These are phyloP conservation scores for Apophysomyces variabilis DNA, from an alignment of 371 early-diverging fungal species.

Conservation along the genomic window DNA sequence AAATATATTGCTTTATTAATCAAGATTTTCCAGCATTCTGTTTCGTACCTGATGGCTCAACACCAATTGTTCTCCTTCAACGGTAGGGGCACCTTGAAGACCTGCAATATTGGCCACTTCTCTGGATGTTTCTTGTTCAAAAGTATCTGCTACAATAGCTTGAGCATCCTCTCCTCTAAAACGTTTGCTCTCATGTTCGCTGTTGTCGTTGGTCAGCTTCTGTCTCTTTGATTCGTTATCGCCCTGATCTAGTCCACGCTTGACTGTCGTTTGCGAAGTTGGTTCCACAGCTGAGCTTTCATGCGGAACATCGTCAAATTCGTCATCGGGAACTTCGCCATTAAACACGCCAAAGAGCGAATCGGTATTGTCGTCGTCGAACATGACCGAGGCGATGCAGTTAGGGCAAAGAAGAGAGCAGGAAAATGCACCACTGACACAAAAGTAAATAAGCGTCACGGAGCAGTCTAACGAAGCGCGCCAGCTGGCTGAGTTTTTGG, in stretches of 20 bases:
- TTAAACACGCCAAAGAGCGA: constrained; percentile 21
- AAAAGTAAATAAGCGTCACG: constrained; percentile 1
- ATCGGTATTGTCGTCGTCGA: constrained; percentile 28
- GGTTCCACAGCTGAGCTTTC: constrained; percentile 9
- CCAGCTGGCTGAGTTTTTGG: too few relatives aligned
- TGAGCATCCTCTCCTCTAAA: constrained; percentile 28
- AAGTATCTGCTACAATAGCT: constrained; percentile 75
- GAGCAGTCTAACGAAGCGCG: neutral
- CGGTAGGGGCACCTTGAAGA: constrained; percentile 55
- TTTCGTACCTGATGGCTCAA: constrained; percentile 56
- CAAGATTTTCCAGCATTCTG: neutral
- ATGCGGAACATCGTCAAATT: constrained; percentile 17
- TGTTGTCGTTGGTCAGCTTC: constrained; percentile 18
- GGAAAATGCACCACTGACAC: neutral
- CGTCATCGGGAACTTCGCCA: constrained; percentile 12
- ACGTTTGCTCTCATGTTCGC: constrained; percentile 21
- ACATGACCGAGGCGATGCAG: constrained; percentile 15
- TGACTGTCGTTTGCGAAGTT: neutral
- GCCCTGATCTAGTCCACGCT: neutral
- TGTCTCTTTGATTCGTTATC: constrained; percentile 2
- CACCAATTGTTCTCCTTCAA: constrained; percentile 60
- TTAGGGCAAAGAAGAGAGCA: neutral
- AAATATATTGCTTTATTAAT: neutral
- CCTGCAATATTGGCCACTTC: constrained; percentile 73
- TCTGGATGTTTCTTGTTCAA: constrained; percentile 78